These are phyloP conservation scores for Dactylis glomerata DNA, from an alignment of 176 grass and related monocot species.

Conservation along the genomic window DNA sequence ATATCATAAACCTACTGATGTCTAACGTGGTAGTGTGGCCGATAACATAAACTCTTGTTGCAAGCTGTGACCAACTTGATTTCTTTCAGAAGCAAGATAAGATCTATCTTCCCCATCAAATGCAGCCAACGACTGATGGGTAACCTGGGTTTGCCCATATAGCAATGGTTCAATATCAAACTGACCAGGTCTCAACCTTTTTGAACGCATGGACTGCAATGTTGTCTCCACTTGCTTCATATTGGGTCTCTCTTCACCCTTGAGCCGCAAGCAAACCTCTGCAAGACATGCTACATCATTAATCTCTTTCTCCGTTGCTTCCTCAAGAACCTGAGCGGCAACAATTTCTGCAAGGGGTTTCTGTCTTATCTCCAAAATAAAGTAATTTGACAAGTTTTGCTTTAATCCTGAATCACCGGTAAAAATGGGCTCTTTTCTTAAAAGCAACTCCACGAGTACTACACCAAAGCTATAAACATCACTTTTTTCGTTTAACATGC, in stretches of 20 bases:
- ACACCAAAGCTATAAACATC: slow-evolving; percentile 65
- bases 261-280: slow-evolving; percentile 31
- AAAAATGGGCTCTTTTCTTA: slow-evolving; percentile 42
- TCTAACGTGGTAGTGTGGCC: no score
- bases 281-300: slow-evolving; percentile 7
- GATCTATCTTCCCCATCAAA: no score
- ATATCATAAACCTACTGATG: no score
- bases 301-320: slow-evolving; percentile 23
- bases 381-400: slow-evolving; percentile 28
- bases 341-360: slow-evolving; percentile 11
- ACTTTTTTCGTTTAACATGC: slow-evolving; percentile 46
- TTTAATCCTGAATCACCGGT: slow-evolving; percentile 7
- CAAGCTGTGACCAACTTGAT: no score
- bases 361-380: background rate
- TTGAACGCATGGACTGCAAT: slow-evolving; percentile 27
- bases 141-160: no score
- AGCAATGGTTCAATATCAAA: no score
- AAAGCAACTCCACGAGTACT: slow-evolving; percentile 37
- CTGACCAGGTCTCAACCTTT: background rate
- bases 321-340: slow-evolving; percentile 17
- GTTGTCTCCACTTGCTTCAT: slow-evolving; percentile 56
- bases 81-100: no score
- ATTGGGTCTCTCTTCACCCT: slow-evolving; percentile 23
- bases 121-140: no score
- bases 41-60: no score